Evolutionary conservation across 2,329 filamentous ascomycete species (phyloP), one percentile per base, ranked within the genome.

Genomic region (Cladorrhinum sp.): DNA sequence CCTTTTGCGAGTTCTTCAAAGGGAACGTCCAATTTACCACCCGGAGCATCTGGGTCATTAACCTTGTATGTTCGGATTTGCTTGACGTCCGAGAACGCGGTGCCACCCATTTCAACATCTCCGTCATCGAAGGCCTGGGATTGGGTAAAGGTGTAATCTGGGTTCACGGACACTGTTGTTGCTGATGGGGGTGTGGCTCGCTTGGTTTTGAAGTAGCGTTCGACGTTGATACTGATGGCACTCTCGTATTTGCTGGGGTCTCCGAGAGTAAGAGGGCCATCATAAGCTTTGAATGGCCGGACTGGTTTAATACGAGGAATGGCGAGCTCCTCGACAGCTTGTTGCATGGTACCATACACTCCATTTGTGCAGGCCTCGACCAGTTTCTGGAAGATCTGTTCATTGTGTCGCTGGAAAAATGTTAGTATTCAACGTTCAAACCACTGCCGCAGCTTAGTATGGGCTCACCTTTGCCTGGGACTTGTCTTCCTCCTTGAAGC

Each of bases 401-500:
- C 95, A 67, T 96, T 97, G 51, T 81, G 75, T n/a, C 76, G 77
- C 85, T 89, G 66, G n/a, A 9, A 7, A 18, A 50, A 13, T 50
- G 25, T 72, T 29, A 70, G 71, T 50, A 29, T 25, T 18, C 29
- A 16, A 18, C 22, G 13, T 4, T 32, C 29, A 32, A 36, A 32
- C 6, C 27, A 32, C 12, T 36, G 12, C 8, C 16, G 3, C 32
- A 18, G 41, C 9, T 16, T 13, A 2, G 51, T 38, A 9, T 9
- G 2, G 9, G 4, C 57, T 45, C 69, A 88, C 87, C 81, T 98
- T 98, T 55, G 74, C 72, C 0, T 73, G 66, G 18, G 87, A 77
- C 72, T 99, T 99, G 65, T 90, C 85, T 73, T 97, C 92, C 76
- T 98, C 93, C 73, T 96, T 96, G 71, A 91, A 90, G 48, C 93